Conservation (phyloP, 2,329 filamentous ascomycete species). For the Nakataea oryzae region DNA sequence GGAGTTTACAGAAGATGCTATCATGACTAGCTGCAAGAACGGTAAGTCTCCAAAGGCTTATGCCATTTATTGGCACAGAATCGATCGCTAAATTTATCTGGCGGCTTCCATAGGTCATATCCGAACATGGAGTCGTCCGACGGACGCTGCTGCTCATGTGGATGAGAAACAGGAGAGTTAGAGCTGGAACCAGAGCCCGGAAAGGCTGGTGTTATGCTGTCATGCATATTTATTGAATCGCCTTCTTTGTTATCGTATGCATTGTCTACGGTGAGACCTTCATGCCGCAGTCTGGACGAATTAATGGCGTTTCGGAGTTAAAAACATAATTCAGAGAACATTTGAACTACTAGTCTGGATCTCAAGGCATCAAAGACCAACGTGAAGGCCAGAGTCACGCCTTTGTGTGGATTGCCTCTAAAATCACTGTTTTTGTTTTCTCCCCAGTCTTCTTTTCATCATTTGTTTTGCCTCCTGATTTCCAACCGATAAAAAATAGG, state of each 20-base stretch:
- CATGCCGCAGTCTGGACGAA: not conserved
- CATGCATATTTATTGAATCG: not conserved
- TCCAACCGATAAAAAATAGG: too few species aligned
- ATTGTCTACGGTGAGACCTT: not conserved
- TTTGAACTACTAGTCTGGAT: too few species aligned
- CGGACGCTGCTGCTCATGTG: slow-evolving; percentile 21
- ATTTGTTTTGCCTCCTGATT: too few species aligned
- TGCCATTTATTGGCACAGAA: too few species aligned
- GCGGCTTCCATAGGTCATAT: slow-evolving; percentile 22
- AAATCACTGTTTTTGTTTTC: too few species aligned
- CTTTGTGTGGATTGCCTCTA: too few species aligned
- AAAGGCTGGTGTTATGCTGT: not conserved
- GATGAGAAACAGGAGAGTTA: slow-evolving; percentile 4
- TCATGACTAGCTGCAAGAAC: slow-evolving; percentile 84
- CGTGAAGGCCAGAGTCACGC: too few species aligned
- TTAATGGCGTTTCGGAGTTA: not conserved
- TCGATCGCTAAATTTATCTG: not conserved
- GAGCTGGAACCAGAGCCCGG: not conserved
- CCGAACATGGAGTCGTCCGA: slow-evolving; percentile 30
- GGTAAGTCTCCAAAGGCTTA: slow-evolving; percentile 46
- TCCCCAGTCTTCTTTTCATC: too few species aligned
- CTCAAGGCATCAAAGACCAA: too few species aligned
- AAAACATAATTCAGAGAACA: too few species aligned
- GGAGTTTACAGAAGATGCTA: slow-evolving; percentile 86
- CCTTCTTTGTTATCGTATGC: not conserved